Conservation (phyloP, 495 filamentous ascomycete species). For the Lineolata rhizophorae region DNA sequence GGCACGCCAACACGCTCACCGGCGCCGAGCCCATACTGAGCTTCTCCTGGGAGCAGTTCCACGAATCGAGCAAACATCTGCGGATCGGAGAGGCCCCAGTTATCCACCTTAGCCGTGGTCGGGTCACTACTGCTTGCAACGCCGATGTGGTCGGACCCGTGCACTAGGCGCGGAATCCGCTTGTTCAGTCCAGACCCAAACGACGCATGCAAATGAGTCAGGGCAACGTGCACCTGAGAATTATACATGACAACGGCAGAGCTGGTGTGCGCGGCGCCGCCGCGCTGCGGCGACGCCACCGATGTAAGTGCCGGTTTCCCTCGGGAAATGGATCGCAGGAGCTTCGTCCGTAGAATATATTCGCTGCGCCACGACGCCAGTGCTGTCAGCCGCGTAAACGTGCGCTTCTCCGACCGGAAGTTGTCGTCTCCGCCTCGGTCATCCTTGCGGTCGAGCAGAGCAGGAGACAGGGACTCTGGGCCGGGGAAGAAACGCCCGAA, state of each 20-base stretch:
- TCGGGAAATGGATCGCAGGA: constrained; percentile 55
- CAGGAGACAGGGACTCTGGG: constrained; percentile 30
- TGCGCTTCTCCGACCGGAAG: constrained; percentile 40
- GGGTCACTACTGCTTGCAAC: constrained; percentile 56
- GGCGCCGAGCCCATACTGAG: constrained; percentile 56
- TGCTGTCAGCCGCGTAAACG: constrained; percentile 58
- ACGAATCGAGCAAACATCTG: constrained; percentile 52
- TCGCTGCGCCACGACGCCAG: constrained; percentile 81
- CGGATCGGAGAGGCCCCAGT: constrained; percentile 54
- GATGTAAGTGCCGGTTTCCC: constrained; percentile 50
- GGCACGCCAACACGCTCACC: constrained; percentile 53
- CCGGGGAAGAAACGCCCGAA: constrained; percentile 80
- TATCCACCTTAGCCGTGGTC: constrained; percentile 52
- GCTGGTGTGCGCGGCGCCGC: too few species aligned
- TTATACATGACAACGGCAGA: constrained; percentile 54
- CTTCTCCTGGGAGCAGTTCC: constrained; percentile 48
- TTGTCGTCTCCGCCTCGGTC: constrained; percentile 19
- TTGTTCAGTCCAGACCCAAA: constrained; percentile 41
- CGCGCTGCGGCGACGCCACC: too few species aligned
- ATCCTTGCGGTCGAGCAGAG: too few species aligned
- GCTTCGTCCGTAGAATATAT: constrained; percentile 67
- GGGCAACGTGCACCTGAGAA: constrained; percentile 48
- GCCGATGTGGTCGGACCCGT: constrained; percentile 57
- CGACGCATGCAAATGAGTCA: constrained; percentile 53
- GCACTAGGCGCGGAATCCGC: constrained; percentile 53